Evolutionary conservation across 148 eudicot species (phyloP), one percentile per base, ranked within the genome.

Genomic region (Silene uniflora): DNA sequence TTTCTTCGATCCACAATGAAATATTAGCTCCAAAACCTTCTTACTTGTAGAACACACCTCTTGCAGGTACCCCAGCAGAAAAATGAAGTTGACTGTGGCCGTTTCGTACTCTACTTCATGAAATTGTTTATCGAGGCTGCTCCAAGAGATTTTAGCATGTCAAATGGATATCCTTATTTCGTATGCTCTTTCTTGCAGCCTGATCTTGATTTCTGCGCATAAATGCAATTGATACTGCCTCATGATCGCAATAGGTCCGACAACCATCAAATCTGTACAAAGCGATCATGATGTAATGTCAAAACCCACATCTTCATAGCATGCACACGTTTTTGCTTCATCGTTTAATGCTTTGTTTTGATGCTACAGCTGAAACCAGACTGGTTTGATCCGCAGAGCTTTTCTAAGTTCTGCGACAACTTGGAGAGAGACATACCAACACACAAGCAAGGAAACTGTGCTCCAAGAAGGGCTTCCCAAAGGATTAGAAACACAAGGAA

Each of bases 81-180:
- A 73, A 81, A 88, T 23, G 89, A 75, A 19, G 46, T 73, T 14
- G 81, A 82, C 56, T 78, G 81, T 71, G 84, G 84, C 59, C 73
- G 84, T 77, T 81, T 77, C 49, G 84, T 81, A 10, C 80, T 81
- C 4, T 81, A 62, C 75, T 81, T 60, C 73, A 77, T 77, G 0
- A 81, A 81, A 54, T 60, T 25, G 71, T 81, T 81, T 39, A 67
- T 81, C 47, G 80, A 77, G 25, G 42, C 18, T 52, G 84, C 84
- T 67, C 84, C 84, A 0, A 54, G 58, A 46, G 73, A 77, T 54
- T 77, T 81, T 7, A 73, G 74, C 74, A 42, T 22, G 23, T 46
- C 63, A 1, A 23, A 62, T 61, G 84, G 84, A 39, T 73, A 73
- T 66, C 80, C 80, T 27, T 61, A 76, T 73, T 77, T 77, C 6